phyloP scores from a whole-genome alignment of 805 yeast species.

The Debaryomyces maramus region DNA sequence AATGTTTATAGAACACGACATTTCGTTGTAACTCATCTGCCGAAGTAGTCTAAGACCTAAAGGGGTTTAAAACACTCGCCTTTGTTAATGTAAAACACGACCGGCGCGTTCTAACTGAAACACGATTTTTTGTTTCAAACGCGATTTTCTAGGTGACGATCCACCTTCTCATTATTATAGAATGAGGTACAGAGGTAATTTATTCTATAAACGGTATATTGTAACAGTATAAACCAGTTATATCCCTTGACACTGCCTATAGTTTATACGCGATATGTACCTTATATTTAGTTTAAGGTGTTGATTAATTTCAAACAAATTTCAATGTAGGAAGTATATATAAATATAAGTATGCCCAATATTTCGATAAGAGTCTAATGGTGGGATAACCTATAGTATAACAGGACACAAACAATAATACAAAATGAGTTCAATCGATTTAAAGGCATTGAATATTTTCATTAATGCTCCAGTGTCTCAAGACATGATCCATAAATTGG shows the following conservation, averaged over 20 bases:
- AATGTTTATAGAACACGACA: too few species aligned
- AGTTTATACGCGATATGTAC: constrained; percentile 2
- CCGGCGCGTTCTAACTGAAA: neutral
- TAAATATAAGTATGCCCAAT: neutral
- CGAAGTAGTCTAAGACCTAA: too few species aligned
- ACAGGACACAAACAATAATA: neutral
- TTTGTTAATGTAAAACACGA: neutral
- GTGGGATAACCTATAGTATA: neutral
- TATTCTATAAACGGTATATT: neutral
- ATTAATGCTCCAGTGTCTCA: constrained; percentile 68
- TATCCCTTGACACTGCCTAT: constrained; percentile 1
- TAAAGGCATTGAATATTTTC: constrained; percentile 58
- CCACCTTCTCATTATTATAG: too few species aligned
- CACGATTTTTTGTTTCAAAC: constrained; percentile 1
- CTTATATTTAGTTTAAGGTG: neutral
- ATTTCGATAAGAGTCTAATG: neutral
- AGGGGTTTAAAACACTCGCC: neutral
- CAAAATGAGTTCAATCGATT: constrained; percentile 21
- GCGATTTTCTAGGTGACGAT: too few species aligned
- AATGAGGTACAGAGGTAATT: too few species aligned
- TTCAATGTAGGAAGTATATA: neutral
- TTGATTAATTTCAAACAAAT: neutral
- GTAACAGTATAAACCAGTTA: neutral
- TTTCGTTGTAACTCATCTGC: too few species aligned
- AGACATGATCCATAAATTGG: constrained; percentile 71